These are phyloP conservation scores for Cladosporium sp. DNA, from an alignment of 2,329 filamentous ascomycete genomes.

Conservation along the genomic window DNA sequence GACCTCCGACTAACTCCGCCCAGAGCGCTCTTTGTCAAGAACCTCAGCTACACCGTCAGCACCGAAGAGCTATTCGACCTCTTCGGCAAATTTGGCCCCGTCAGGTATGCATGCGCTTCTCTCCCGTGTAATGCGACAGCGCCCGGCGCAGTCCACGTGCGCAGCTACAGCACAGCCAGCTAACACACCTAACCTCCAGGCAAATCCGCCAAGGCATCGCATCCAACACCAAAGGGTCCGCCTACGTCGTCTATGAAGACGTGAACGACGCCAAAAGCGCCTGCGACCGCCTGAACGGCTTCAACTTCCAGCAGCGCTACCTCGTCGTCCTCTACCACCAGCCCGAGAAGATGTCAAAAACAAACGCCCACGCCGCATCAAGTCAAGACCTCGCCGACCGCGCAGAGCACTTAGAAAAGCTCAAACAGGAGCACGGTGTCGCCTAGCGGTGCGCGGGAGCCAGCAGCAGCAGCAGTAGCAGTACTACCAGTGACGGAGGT, in stretches of 20 bases:
- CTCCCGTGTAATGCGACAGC: slow-evolving; percentile 30
- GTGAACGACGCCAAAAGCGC: slow-evolving; percentile 98
- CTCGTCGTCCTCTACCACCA: slow-evolving; percentile 83
- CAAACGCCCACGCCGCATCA: slow-evolving; percentile 17
- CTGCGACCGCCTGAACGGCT: slow-evolving; percentile 99
- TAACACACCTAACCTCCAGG: slow-evolving; percentile 45
- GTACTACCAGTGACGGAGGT: slow-evolving; percentile 6
- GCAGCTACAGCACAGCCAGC: slow-evolving; percentile 1
- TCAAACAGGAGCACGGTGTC: slow-evolving; percentile 97
- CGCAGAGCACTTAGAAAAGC: slow-evolving; percentile 94
- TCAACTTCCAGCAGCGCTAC: slow-evolving; percentile 99
- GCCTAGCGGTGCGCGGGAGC: slow-evolving; percentile 59
- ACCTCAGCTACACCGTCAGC: slow-evolving; percentile 99
- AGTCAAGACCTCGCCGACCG: slow-evolving; percentile 74
- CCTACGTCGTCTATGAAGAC: slow-evolving; percentile 99
- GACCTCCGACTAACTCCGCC: slow-evolving; percentile 14
- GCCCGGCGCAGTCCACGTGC: slow-evolving; percentile 9
- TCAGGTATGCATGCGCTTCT: slow-evolving; percentile 60
- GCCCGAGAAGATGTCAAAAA: slow-evolving; percentile 77
- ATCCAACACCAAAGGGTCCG: slow-evolving; percentile 95
- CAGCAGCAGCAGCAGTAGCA: slow-evolving; percentile 17
- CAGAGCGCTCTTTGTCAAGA: slow-evolving; percentile 99
- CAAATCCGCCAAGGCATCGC: slow-evolving; percentile 98
- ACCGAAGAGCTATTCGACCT: slow-evolving; percentile 97
- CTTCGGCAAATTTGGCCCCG: slow-evolving; percentile 94